These are phyloP conservation scores for Rhodotorula paludigena DNA, from an alignment of 768 basidiomycete genomes.

Conservation along the genomic window DNA sequence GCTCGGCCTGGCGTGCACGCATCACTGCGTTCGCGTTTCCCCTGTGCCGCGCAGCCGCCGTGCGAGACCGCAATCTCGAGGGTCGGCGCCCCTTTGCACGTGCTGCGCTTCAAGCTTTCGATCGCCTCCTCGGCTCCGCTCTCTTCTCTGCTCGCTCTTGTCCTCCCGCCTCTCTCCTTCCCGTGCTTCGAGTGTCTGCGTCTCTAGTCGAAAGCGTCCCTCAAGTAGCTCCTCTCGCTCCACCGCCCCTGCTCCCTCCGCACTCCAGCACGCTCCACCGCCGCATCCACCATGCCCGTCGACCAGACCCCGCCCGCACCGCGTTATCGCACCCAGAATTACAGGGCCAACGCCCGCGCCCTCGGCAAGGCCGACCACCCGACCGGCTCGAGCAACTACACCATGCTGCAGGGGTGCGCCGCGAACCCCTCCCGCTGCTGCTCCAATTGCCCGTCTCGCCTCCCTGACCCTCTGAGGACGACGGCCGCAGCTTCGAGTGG, in stretches of 20 bases:
- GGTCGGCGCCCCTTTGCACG: too few species aligned
- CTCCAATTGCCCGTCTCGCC: background rate
- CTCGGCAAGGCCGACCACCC: conserved; percentile 30
- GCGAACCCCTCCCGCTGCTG: background rate
- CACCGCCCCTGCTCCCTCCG: background rate
- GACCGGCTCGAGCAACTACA: conserved; percentile 33
- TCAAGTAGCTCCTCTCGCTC: background rate
- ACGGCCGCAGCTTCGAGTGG: conserved; percentile 34
- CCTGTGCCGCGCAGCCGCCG: too few species aligned
- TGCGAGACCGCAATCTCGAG: too few species aligned
- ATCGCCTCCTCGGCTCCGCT: too few species aligned
- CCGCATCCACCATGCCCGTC: background rate
- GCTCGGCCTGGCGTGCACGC: too few species aligned
- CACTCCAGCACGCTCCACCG: background rate
- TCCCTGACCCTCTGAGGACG: background rate
- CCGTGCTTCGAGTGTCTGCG: too few species aligned
- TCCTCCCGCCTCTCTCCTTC: too few species aligned
- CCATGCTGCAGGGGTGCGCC: conserved; percentile 26
- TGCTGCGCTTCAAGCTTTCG: too few species aligned
- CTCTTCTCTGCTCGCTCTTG: too few species aligned
- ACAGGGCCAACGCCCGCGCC: conserved; percentile 29
- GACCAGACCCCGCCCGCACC: conserved; percentile 7
- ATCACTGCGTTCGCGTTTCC: too few species aligned
- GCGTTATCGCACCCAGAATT: conserved; percentile 21
- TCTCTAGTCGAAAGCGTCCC: too few species aligned